Conservation (phyloP, 306 rosid species). For the Fagus sylvatica region DNA sequence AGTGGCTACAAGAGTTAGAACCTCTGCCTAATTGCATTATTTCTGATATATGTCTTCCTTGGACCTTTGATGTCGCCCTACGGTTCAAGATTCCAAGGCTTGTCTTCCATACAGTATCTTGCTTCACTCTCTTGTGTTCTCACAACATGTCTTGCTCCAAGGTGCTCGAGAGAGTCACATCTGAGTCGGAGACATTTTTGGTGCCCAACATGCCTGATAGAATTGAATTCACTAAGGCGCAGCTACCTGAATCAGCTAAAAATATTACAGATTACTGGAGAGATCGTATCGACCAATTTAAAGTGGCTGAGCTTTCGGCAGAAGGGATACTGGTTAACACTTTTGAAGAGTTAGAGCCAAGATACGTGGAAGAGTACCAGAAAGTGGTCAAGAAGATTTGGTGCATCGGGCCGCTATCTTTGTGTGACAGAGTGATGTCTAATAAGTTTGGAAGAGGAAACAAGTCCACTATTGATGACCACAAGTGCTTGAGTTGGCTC, state of each 20-base stretch:
- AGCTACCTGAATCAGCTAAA: constrained; percentile 8
- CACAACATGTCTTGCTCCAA: constrained; percentile 33
- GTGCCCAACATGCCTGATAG: constrained; percentile 46
- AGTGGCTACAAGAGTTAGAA: not conserved
- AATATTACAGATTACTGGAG: constrained; percentile 1
- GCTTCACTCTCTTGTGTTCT: constrained; percentile 21
- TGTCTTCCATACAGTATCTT: constrained; percentile 15
- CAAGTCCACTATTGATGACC: constrained; percentile 28
- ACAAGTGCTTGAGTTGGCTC: constrained; percentile 46
- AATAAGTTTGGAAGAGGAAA: constrained; percentile 44
- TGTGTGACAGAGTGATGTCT: constrained; percentile 26
- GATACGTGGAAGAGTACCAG: constrained; percentile 34
- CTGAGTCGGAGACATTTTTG: constrained; percentile 38
- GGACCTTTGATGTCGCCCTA: constrained; percentile 9
- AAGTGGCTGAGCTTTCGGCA: constrained; percentile 37
- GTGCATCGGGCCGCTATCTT: constrained; percentile 56
- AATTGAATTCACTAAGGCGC: constrained; percentile 43
- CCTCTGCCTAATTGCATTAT: constrained; percentile 30
- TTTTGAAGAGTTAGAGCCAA: constrained; percentile 57
- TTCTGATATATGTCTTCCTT: constrained; percentile 19
- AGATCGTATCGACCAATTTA: constrained; percentile 21
- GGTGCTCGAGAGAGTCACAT: constrained; percentile 30
- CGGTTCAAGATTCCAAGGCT: constrained; percentile 31
- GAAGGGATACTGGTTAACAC: constrained; percentile 52
- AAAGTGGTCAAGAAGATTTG: constrained; percentile 27